Percentiles rank a stretch among this genome's conserved stretches.
These are phyloP conservation scores for Flaveria bidentis DNA, from an alignment of 129 eudicot genomes.

Conservation along the genomic window DNA sequence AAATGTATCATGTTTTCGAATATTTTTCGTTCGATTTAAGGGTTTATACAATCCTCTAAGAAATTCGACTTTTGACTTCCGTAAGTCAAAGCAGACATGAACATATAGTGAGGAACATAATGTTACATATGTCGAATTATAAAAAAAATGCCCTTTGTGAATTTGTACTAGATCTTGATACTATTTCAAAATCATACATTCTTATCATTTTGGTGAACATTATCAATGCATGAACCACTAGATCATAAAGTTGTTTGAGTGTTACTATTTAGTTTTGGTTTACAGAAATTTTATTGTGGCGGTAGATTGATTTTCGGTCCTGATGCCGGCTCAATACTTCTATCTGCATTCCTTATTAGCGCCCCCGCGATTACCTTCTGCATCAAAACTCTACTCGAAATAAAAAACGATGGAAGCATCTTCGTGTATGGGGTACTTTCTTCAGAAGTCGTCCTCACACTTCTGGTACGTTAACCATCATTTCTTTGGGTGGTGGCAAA, in stretches of 20 bases:
- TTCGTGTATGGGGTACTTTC: constrained; percentile 40
- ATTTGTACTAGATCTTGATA: constrained; percentile 1
- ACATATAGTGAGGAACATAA: constrained; percentile 21
- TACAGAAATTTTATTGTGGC: constrained; percentile 78
- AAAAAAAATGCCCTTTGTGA: neutral
- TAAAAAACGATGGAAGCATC: constrained; percentile 23
- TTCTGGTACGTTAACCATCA: constrained; percentile 54
- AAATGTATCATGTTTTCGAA: neutral
- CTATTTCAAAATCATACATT: neutral
- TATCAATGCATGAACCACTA: neutral
- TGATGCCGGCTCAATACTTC: constrained; percentile 54
- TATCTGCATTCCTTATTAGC: constrained; percentile 65
- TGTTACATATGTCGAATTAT: too few relatives aligned
- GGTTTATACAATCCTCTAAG: neutral
- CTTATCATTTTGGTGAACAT: neutral
- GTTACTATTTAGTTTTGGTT: constrained; percentile 6
- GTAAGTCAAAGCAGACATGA: constrained; percentile 20
- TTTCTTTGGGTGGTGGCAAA: neutral
- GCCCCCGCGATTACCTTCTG: constrained; percentile 71
- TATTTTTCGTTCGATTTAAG: neutral
- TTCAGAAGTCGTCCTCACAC: constrained; percentile 52
- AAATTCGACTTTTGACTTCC: constrained; percentile 16
- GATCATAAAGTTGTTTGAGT: neutral
- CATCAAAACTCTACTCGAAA: constrained; percentile 41
- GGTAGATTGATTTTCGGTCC: constrained; percentile 96